These are phyloP conservation scores for Mycena alexandri DNA, from an alignment of 768 basidiomycete genomes.

Conservation along the genomic window DNA sequence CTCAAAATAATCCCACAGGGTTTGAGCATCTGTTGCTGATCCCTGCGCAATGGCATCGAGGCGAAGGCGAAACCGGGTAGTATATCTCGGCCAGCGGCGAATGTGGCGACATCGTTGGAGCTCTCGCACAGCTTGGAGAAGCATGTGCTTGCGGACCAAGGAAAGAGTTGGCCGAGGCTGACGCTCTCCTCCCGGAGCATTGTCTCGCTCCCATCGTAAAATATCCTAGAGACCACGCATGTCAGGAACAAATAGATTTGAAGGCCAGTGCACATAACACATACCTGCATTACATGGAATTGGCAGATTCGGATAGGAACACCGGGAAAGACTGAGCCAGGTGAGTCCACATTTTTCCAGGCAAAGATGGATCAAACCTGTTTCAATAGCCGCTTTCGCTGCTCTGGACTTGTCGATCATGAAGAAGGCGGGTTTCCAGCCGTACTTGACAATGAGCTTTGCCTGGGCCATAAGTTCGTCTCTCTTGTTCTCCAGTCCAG, in stretches of 20 bases:
- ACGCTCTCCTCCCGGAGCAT: too few species aligned
- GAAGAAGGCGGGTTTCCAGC: conserved; percentile 27
- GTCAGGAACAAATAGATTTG: too few species aligned
- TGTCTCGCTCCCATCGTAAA: conserved; percentile 32
- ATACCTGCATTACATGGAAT: conserved; percentile 38
- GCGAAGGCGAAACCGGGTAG: not conserved
- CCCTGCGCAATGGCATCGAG: not conserved
- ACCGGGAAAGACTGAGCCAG: conserved; percentile 18
- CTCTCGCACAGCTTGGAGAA: conserved; percentile 24
- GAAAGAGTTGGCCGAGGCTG: conserved; percentile 1
- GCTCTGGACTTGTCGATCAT: conserved; percentile 37
- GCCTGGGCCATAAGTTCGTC: not conserved
- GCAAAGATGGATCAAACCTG: too few species aligned
- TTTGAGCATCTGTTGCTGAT: not conserved
- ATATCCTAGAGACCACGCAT: too few species aligned
- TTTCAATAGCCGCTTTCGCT: conserved; percentile 9
- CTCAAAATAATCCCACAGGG: conserved; percentile 26
- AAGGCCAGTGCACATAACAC: not conserved
- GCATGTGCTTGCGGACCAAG: conserved; percentile 3
- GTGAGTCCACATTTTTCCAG: not conserved
- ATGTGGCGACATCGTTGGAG: conserved; percentile 26
- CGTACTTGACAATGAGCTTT: not conserved
- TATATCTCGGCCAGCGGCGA: not conserved
- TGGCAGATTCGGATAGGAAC: conserved; percentile 34
- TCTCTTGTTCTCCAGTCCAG: not conserved